These are phyloP conservation scores for Leptodontidium sp. DNA, from an alignment of 2,329 filamentous ascomycete species.

Conservation along the genomic window DNA sequence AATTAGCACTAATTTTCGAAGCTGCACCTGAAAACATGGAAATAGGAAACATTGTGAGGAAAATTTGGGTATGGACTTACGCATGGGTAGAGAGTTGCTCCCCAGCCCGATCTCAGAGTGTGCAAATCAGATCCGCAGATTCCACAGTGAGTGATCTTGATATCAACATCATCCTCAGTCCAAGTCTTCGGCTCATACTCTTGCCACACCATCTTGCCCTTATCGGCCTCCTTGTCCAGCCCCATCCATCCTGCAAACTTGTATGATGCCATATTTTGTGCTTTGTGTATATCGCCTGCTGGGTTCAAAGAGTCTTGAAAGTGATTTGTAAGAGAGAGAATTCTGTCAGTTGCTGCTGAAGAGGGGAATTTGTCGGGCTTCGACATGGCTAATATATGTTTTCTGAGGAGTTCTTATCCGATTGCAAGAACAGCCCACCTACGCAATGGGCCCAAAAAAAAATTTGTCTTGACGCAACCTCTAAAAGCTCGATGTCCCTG, in stretches of 20 bases:
- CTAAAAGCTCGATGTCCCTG: conserved; percentile 11
- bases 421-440: conserved; percentile 13
- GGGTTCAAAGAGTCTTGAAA: conserved; percentile 38
- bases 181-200: conserved; percentile 57
- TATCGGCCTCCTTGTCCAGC: conserved; percentile 43
- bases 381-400: conserved; percentile 35
- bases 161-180: conserved; percentile 60
- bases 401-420: conserved; percentile 12
- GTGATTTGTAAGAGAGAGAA: conserved; percentile 40
- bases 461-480: conserved; percentile 18
- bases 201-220: conserved; percentile 49
- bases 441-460: conserved; percentile 30
- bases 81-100: conserved; percentile 52
- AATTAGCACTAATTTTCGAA: neutral
- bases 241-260: conserved; percentile 52
- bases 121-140: conserved; percentile 50
- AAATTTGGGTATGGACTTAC: neutral
- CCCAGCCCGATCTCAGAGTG: conserved; percentile 46
- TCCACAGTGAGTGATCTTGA: conserved; percentile 58
- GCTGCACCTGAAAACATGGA: too few species aligned
- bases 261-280: conserved; percentile 44
- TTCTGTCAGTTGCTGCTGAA: conserved; percentile 37
- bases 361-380: conserved; percentile 32
- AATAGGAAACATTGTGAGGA: too few species aligned
- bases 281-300: conserved; percentile 35